phyloP scores from a whole-genome alignment of 1,284 basidiomycete species.

The Mycena citricolor region DNA sequence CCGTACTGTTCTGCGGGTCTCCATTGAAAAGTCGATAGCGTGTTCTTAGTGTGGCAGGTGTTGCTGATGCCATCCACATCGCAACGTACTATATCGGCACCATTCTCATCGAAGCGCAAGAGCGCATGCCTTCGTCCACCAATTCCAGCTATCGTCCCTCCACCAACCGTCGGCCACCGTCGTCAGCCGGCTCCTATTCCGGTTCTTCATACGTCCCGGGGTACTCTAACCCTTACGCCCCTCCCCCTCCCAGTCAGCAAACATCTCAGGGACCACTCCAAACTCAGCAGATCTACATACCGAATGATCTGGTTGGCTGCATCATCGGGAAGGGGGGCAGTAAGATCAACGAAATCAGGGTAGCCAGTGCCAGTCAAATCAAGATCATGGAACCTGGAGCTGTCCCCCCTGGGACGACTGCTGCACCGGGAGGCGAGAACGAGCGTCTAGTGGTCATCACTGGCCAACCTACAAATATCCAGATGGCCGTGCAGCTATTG shows the following conservation, averaged over 20 bases:
- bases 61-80: constrained; percentile 99
- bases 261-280: constrained; percentile 59
- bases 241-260: constrained; percentile 31
- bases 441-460: constrained; percentile 94
- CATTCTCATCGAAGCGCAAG: constrained; percentile 94
- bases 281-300: constrained; percentile 98
- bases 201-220: constrained; percentile 75
- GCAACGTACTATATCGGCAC: constrained; percentile 99
- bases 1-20: constrained; percentile 20
- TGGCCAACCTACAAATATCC: constrained; percentile 91
- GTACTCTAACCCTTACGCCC: constrained; percentile 52
- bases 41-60: constrained; percentile 95
- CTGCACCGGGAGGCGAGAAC: constrained; percentile 67
- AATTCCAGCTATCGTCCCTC: constrained; percentile 60
- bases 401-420: constrained; percentile 62
- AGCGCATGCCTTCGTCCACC: constrained; percentile 72
- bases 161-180: constrained; percentile 42
- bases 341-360: constrained; percentile 99
- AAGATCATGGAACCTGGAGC: constrained; percentile 98
- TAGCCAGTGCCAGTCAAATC: constrained; percentile 92
- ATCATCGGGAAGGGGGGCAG: constrained; percentile 98
- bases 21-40: constrained; percentile 51
- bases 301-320: constrained; percentile 95
- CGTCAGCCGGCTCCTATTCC: constrained; percentile 37
- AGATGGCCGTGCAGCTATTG: constrained; percentile 92